Evolutionary conservation across 2,329 filamentous ascomycete species (phyloP).

Genomic region (Zymoseptoria crescenta): DNA sequence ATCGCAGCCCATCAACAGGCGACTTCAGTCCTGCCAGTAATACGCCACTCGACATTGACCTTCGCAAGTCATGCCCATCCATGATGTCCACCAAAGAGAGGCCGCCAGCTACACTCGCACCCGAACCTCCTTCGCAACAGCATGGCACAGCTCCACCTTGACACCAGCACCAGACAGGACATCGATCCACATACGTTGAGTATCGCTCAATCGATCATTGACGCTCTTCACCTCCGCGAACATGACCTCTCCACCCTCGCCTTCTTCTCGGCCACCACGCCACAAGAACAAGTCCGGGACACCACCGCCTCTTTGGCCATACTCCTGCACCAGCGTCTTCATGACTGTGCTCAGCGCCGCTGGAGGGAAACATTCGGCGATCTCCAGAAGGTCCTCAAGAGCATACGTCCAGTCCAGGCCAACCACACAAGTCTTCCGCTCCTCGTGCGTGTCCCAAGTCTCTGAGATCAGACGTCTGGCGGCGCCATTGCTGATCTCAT

Average conservation of each 20-base stretch:
- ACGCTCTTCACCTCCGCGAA: conserved; percentile 45
- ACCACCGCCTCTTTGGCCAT: conserved; percentile 74
- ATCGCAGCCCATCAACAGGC: not conserved
- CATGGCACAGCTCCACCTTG: conserved; percentile 70
- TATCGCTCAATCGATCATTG: conserved; percentile 92
- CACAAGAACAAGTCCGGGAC: conserved; percentile 91
- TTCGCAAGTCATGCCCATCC: not conserved
- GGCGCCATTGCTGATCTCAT: conserved; percentile 76
- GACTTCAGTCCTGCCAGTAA: not conserved
- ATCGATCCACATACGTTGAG: conserved; percentile 94
- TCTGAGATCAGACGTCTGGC: conserved; percentile 58
- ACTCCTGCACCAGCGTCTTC: conserved; percentile 93
- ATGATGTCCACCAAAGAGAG: not conserved
- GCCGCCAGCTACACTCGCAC: not conserved
- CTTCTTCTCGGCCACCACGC: conserved; percentile 32
- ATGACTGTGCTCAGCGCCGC: conserved; percentile 75
- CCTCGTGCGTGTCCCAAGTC: conserved; percentile 61
- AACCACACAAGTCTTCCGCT: conserved; percentile 73
- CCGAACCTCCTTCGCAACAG: conserved; percentile 50
- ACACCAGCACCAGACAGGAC: conserved; percentile 80
- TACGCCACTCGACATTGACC: not conserved
- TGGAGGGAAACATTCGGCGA: conserved; percentile 70
- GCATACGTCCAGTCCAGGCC: conserved; percentile 88
- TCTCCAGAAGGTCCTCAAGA: conserved; percentile 68
- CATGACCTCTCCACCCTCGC: conserved; percentile 28